phyloP scores from a whole-genome alignment of 805 yeast genomes.

The Yarrowia bubula region DNA sequence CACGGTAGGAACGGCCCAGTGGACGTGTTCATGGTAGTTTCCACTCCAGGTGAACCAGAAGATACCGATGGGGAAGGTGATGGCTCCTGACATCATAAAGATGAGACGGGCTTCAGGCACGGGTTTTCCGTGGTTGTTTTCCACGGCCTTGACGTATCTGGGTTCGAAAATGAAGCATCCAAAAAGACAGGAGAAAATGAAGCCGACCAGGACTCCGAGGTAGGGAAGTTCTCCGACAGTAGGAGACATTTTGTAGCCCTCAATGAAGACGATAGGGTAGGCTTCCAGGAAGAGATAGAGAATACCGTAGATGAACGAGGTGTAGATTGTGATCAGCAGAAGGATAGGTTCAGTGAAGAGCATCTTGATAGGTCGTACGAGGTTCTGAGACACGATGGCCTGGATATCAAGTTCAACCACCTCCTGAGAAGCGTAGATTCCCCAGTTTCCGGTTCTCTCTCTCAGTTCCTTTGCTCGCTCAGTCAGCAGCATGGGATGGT shows the following conservation, averaged over 20 bases:
- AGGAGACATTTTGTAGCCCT: slow-evolving; percentile 54
- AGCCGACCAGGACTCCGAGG: slow-evolving; percentile 69
- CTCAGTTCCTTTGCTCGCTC: slow-evolving; percentile 62
- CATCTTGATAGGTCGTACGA: slow-evolving; percentile 67
- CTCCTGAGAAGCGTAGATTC: slow-evolving; percentile 73
- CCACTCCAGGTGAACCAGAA: slow-evolving; percentile 92
- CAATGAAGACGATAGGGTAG: slow-evolving; percentile 66
- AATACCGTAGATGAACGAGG: slow-evolving; percentile 77
- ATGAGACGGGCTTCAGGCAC: slow-evolving; percentile 84
- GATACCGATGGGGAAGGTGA: slow-evolving; percentile 73
- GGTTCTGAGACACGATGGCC: slow-evolving; percentile 60
- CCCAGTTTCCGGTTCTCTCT: slow-evolving; percentile 73
- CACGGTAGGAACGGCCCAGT: slow-evolving; percentile 76
- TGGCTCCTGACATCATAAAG: slow-evolving; percentile 70
- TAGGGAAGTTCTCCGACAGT: slow-evolving; percentile 79
- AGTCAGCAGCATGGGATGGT: slow-evolving; percentile 63
- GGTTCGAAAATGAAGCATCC: slow-evolving; percentile 58
- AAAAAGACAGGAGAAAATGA: slow-evolving; percentile 40
- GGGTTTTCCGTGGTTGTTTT: slow-evolving; percentile 54
- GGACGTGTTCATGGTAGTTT: slow-evolving; percentile 63
- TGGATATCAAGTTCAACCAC: slow-evolving; percentile 52
- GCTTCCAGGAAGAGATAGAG: slow-evolving; percentile 70
- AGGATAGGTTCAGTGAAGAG: slow-evolving; percentile 67
- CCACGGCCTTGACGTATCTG: slow-evolving; percentile 49
- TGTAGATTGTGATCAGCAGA: slow-evolving; percentile 62